These are phyloP conservation scores for Euphorbia peplus DNA, from an alignment of 345 rosid genomes.

Conservation along the genomic window DNA sequence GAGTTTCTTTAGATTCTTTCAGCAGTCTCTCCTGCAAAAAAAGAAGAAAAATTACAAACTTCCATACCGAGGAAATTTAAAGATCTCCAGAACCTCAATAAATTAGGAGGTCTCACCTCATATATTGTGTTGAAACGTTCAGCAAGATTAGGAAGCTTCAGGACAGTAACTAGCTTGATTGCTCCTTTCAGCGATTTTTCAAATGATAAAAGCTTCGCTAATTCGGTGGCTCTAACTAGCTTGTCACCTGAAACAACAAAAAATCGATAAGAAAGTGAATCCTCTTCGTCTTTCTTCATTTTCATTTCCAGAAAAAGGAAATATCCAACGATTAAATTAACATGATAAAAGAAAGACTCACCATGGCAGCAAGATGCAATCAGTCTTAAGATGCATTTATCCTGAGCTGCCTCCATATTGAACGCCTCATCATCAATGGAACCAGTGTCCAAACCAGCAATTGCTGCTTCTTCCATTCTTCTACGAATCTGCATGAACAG, in stretches of 20 bases:
- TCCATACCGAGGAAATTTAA: not conserved
- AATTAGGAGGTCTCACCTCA: slow-evolving; percentile 48
- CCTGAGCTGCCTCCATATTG: slow-evolving; percentile 74
- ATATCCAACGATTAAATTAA: not conserved
- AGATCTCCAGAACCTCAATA: not conserved
- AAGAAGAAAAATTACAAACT: slow-evolving; percentile 10
- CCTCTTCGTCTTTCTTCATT: not conserved
- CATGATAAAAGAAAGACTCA: slow-evolving; percentile 36
- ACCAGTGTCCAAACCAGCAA: slow-evolving; percentile 49
- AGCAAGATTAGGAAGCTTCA: slow-evolving; percentile 90
- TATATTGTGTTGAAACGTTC: slow-evolving; percentile 74
- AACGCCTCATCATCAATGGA: slow-evolving; percentile 82
- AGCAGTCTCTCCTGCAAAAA: slow-evolving; percentile 75
- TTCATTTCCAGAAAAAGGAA: not conserved
- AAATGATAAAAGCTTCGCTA: slow-evolving; percentile 62
- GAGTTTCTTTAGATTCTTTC: slow-evolving; percentile 39
- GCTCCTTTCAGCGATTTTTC: slow-evolving; percentile 90
- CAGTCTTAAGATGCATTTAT: slow-evolving; percentile 82
- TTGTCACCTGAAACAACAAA: slow-evolving; percentile 62
- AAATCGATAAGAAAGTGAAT: not conserved
- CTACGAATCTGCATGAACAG: slow-evolving; percentile 53
- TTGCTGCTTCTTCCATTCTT: slow-evolving; percentile 52
- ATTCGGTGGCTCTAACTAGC: slow-evolving; percentile 75
- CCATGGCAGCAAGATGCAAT: slow-evolving; percentile 90
- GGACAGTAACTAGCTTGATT: slow-evolving; percentile 76